Conservation (phyloP, 23 red algal species). For the Cyanidium caldarium region DNA sequence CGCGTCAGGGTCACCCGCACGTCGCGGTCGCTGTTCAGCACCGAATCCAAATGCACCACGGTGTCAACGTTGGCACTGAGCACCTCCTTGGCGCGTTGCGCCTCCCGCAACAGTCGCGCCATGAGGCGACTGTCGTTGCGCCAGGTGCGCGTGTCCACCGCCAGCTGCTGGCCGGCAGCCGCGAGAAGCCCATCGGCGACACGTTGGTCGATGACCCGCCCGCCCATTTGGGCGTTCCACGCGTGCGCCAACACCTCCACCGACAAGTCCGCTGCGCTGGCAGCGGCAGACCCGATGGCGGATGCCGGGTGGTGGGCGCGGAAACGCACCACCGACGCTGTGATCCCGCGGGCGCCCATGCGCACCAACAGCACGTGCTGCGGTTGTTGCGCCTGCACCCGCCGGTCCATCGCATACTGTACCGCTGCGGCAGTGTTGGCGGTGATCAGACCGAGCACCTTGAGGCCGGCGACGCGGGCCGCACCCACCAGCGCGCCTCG, state of each 20-base stretch:
- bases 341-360: conserved; percentile 45
- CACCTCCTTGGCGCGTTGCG: conserved; percentile 57
- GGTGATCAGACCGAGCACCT: conserved; percentile 53
- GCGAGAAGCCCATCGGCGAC: conserved; percentile 30
- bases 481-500: conserved; percentile 43
- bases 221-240: conserved; percentile 41
- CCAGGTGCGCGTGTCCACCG: not conserved
- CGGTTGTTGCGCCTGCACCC: conserved; percentile 26
- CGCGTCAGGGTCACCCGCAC: conserved; percentile 23
- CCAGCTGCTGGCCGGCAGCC: conserved; percentile 38
- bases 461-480: conserved; percentile 41
- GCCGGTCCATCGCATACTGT: conserved; percentile 61
- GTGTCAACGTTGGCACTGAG: conserved; percentile 73
- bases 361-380: conserved; percentile 74
- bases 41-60: not conserved
- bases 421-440: conserved; percentile 67
- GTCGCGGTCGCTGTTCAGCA: conserved; percentile 47
- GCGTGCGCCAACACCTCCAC: conserved; percentile 63
- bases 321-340: conserved; percentile 56
- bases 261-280: not conserved
- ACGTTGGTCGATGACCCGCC: conserved; percentile 38
- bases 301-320: conserved; percentile 21
- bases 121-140: conserved; percentile 27
- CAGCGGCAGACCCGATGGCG: not conserved
- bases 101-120: conserved; percentile 59